These are phyloP conservation scores for Sclerotinia subarctica DNA, from an alignment of 2,329 filamentous ascomycete species.

Conservation along the genomic window DNA sequence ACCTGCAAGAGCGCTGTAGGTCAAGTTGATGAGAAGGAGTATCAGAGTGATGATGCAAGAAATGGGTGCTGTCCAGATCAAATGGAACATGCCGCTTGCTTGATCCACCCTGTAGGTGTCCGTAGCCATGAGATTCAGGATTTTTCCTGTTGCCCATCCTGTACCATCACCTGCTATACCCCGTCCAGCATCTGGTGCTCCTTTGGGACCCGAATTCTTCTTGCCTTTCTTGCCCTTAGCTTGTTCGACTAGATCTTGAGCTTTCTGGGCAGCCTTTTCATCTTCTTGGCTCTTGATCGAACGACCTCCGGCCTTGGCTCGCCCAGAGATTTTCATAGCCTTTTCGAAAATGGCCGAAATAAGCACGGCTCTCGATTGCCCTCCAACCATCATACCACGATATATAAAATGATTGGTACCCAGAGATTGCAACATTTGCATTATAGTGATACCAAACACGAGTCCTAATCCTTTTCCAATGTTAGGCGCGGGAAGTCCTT, in stretches of 20 bases:
- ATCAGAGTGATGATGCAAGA: constrained; percentile 74
- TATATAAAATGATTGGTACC: constrained; percentile 90
- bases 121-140: constrained; percentile 81
- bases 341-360: constrained; percentile 91
- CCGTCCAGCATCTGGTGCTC: constrained; percentile 42
- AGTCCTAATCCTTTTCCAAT: constrained; percentile 77
- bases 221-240: constrained; percentile 43
- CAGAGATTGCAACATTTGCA: constrained; percentile 81
- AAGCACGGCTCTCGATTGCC: constrained; percentile 74
- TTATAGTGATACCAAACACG: constrained; percentile 76
- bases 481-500: constrained; percentile 54
- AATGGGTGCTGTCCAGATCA: constrained; percentile 84
- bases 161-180: constrained; percentile 65
- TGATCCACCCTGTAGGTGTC: constrained; percentile 92
- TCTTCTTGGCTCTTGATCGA: constrained; percentile 39
- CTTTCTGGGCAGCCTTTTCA: constrained; percentile 36
- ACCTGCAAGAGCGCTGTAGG: constrained; percentile 84
- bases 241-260: constrained; percentile 46
- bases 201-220: constrained; percentile 43
- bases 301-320: constrained; percentile 79
- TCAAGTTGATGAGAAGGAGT: constrained; percentile 80
- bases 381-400: constrained; percentile 86
- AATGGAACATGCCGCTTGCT: constrained; percentile 83
- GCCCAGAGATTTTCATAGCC: constrained; percentile 80
- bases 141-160: constrained; percentile 67